A percentile compares a stretch with the other conserved stretches of the same genome.
Conservation (phyloP, 140 eudicot species). For the Stevia rebaudiana region DNA sequence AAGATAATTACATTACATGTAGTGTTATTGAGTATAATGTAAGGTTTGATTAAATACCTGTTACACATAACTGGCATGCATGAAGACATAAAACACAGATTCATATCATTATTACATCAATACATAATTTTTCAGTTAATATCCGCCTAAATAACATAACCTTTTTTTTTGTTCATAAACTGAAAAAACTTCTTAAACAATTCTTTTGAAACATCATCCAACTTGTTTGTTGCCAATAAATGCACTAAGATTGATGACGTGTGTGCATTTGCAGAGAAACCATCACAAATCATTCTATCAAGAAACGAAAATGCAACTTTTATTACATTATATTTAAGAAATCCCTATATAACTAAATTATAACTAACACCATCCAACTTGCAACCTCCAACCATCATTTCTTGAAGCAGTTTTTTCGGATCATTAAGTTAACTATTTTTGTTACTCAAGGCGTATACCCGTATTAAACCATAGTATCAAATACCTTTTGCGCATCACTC, state of each 20-base stretch:
- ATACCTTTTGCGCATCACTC: conserved; percentile 21
- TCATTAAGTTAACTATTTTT: conserved; percentile 3
- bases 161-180: neutral
- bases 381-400: conserved; percentile 25
- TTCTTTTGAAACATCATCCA: conserved; percentile 19
- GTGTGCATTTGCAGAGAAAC: conserved; percentile 18
- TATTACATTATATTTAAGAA: conserved; percentile 11
- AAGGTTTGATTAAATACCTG: too few species aligned
- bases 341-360: conserved; percentile 27
- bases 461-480: conserved; percentile 21
- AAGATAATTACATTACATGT: too few species aligned
- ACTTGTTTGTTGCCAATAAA: conserved; percentile 2
- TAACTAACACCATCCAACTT: conserved; percentile 25
- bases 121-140: neutral
- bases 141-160: neutral
- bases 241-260: conserved; percentile 9
- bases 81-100: too few species aligned
- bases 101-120: too few species aligned
- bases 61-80: too few species aligned
- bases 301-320: conserved; percentile 9
- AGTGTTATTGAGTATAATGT: too few species aligned
- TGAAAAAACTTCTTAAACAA: conserved; percentile 19
- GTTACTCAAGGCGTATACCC: conserved; percentile 30
- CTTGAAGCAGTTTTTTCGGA: conserved; percentile 16
- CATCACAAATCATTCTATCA: conserved; percentile 27